These are phyloP conservation scores for Fraxinus ornus DNA, from an alignment of 305 asterid genomes.

Conservation along the genomic window DNA sequence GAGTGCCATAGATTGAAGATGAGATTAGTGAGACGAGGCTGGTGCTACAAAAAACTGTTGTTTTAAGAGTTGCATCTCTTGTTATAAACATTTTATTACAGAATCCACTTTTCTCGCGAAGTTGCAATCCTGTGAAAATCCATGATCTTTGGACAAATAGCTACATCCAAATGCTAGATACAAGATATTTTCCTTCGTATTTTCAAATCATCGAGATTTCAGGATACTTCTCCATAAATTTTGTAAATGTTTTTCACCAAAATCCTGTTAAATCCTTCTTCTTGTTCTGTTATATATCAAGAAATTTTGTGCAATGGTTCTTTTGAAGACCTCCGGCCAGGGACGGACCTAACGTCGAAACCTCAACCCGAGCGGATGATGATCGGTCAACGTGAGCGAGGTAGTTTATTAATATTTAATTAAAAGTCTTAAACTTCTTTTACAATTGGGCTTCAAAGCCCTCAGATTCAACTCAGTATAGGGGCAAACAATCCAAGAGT, in stretches of 20 bases:
- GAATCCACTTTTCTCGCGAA: neutral
- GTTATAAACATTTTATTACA: neutral
- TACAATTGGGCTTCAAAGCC: too few relatives aligned
- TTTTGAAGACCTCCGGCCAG: neutral
- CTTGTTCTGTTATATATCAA: neutral
- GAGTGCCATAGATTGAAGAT: neutral
- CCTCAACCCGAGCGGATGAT: too few relatives aligned
- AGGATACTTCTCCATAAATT: neutral
- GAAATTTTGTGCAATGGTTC: neutral
- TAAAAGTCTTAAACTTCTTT: too few relatives aligned
- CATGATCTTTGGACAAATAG: neutral
- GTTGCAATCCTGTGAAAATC: neutral
- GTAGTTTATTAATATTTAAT: too few relatives aligned
- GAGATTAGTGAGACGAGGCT: too few relatives aligned
- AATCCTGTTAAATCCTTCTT: neutral
- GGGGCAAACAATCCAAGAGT: too few relatives aligned
- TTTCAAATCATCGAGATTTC: neutral
- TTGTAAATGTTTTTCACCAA: neutral
- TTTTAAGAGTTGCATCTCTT: neutral
- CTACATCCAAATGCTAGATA: neutral
- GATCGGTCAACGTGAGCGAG: too few relatives aligned
- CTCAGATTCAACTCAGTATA: too few relatives aligned
- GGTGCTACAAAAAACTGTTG: neutral
- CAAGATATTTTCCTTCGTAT: too few relatives aligned
- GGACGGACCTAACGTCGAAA: too few relatives aligned